A percentile compares a stretch with the other conserved stretches of the same genome.
Evolutionary conservation across 164 flowering plant genomes (phyloP).

Genomic region (Nelumbo lutea): DNA sequence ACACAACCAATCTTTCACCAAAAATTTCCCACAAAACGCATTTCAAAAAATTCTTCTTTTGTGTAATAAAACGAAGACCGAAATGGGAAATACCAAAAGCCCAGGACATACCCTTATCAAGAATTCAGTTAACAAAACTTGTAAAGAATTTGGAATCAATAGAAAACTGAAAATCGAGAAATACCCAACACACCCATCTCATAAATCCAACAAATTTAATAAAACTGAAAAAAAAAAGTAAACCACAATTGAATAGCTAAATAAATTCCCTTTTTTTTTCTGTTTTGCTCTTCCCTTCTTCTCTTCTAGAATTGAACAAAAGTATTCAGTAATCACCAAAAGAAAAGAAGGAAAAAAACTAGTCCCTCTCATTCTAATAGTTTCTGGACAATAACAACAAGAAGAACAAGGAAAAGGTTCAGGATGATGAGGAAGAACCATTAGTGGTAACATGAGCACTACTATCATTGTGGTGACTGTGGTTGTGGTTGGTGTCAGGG

Average conservation of each 20-base stretch:
- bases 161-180: too few species aligned
- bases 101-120: too few species aligned
- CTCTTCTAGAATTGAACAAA: not conserved
- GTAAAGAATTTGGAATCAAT: too few species aligned
- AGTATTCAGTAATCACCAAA: not conserved
- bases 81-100: too few species aligned
- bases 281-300: not conserved
- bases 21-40: too few species aligned
- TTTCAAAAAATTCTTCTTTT: too few species aligned
- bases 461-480: not conserved
- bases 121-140: too few species aligned
- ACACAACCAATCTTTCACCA: too few species aligned
- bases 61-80: too few species aligned
- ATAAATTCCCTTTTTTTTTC: slow-evolving; percentile 5
- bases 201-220: too few species aligned
- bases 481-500: not conserved
- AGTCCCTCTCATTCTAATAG: not conserved
- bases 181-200: too few species aligned
- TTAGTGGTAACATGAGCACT: slow-evolving; percentile 17
- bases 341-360: not conserved
- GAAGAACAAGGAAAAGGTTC: not conserved
- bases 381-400: not conserved
- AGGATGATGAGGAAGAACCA: slow-evolving; percentile 45
- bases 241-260: not conserved
- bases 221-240: not conserved